A percentile compares a stretch with the other conserved stretches of the same genome.
phyloP scores from a whole-genome alignment of 805 yeast species.

The Myxozyma lipomycoides region DNA sequence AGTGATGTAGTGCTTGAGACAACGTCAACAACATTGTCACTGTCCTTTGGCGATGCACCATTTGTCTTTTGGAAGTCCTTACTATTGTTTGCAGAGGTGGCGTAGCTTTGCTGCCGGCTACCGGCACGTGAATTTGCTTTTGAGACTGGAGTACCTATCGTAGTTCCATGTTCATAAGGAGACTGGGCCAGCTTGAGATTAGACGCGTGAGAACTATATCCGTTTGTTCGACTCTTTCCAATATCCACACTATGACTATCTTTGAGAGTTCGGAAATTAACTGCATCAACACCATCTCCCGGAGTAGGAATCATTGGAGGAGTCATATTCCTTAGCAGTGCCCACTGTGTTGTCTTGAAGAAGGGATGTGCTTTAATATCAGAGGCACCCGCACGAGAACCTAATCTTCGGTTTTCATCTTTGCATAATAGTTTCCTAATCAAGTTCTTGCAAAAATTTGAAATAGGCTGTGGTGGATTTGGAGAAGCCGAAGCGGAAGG shows the following conservation, averaged over 20 bases:
- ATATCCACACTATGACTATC: slow-evolving; percentile 38
- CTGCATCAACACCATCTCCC: slow-evolving; percentile 51
- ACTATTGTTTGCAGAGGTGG: neutral
- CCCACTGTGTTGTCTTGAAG: slow-evolving; percentile 93
- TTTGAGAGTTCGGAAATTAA: slow-evolving; percentile 31
- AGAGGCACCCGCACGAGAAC: slow-evolving; percentile 91
- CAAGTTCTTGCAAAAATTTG: slow-evolving; percentile 72
- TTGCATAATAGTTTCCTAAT: slow-evolving; percentile 79
- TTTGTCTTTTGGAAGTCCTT: slow-evolving; percentile 5
- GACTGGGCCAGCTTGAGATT: neutral
- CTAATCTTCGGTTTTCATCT: slow-evolving; percentile 83
- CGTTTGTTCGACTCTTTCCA: slow-evolving; percentile 22
- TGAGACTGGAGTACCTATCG: neutral
- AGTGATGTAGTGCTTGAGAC: slow-evolving; percentile 23
- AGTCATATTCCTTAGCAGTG: slow-evolving; percentile 80
- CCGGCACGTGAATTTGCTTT: neutral
- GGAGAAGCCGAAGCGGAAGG: slow-evolving; percentile 19
- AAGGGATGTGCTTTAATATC: slow-evolving; percentile 89
- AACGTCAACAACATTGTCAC: slow-evolving; percentile 28
- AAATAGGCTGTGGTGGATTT: slow-evolving; percentile 45
- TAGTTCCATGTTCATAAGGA: neutral
- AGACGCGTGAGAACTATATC: slow-evolving; percentile 7
- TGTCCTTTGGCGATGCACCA: slow-evolving; percentile 4
- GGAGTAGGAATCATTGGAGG: slow-evolving; percentile 95
- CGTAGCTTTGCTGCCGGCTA: neutral